Base-by-base conservation (phyloP, 1,284 basidiomycete species). In the Omphalotus olearius region DNA sequence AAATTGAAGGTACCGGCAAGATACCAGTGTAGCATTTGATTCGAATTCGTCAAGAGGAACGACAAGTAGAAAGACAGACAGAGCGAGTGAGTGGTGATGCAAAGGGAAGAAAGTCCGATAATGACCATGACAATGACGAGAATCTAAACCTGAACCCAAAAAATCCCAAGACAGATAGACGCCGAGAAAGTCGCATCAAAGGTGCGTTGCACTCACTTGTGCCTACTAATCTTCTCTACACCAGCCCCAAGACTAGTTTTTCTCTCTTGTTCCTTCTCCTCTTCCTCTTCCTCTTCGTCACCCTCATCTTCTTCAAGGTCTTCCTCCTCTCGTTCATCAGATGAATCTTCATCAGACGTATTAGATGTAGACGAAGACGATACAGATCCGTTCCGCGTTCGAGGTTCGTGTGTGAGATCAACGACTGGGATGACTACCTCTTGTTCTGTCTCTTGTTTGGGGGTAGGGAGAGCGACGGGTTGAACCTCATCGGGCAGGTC, bases 141-240 rank as follows among this genome's bases (percentile, higher is more conserved):
- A n/a, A n/a, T n/a, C n/a, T n/a, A 23, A 23, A 23, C 23, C 5
- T 23, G 23, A 23, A 23, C 23, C 23, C 23, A 5, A 23, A 23
- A 23, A 23, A 23, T 23, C 23, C 23, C 23, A 23, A 23, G 23
- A 23, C 2, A 23, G 23, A 23, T 23, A n/a, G n/a, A n/a, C 10
- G 26, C 26, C 10, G 26, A 28, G 26, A 4, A 28, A 10, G 26
- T 28, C 26, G 4, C 26, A 28, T 10, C 26, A n/a, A n/a, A n/a
- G n/a, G n/a, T n/a, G n/a, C 26, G 5, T 4, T 10, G 6, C 41
- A n/a, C 38, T 23, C 72, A 67, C 58, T 74, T 70, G 58, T 87
- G 85, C 57, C 83, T 70, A 61, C 79, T 82, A 58, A 88, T 73
- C 68, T 86, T 85, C 71, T 88, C 86, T 37, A 88, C 78, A 26